Evolutionary conservation across 192 early-diverging fungal genomes (phyloP).

Genomic region (Backusella australiensis): DNA sequence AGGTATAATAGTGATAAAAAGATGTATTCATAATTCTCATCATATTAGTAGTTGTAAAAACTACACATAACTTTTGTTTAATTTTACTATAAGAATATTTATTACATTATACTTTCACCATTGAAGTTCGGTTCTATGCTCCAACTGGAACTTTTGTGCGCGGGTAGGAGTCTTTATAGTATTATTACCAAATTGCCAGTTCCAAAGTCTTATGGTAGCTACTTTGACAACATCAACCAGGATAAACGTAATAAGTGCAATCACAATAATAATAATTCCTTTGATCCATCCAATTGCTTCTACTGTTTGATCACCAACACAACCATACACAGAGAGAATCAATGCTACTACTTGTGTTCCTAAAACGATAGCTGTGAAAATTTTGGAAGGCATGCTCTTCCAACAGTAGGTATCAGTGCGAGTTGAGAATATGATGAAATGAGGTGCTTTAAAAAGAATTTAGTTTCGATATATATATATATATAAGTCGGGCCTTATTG

Average conservation of each 20-base stretch:
- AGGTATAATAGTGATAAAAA: too few species aligned
- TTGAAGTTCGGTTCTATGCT: neutral
- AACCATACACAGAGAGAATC: conserved; percentile 49
- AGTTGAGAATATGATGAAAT: conserved; percentile 78
- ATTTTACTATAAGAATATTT: neutral
- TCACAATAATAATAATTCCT: conserved; percentile 48
- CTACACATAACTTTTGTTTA: neutral
- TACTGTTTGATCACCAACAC: conserved; percentile 32
- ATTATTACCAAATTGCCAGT: neutral
- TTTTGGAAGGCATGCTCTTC: conserved; percentile 51
- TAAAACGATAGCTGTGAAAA: conserved; percentile 57
- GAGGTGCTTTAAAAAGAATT: conserved; percentile 44
- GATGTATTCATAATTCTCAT: too few species aligned
- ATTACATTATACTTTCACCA: neutral
- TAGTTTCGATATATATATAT: neutral
- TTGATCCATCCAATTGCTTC: conserved; percentile 44
- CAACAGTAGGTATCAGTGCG: conserved; percentile 62
- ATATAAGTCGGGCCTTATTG: neutral
- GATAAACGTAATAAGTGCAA: conserved; percentile 55
- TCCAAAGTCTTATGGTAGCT: neutral
- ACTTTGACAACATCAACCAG: conserved; percentile 70
- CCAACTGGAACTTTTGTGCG: conserved; percentile 6
- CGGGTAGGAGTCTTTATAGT: neutral
- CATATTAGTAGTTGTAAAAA: too few species aligned
- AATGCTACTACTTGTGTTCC: conserved; percentile 73